Evolutionary conservation across 257 asterid genomes (phyloP), one percentile per base, ranked within the genome.

Genomic region (Lavandula angustifolia): DNA sequence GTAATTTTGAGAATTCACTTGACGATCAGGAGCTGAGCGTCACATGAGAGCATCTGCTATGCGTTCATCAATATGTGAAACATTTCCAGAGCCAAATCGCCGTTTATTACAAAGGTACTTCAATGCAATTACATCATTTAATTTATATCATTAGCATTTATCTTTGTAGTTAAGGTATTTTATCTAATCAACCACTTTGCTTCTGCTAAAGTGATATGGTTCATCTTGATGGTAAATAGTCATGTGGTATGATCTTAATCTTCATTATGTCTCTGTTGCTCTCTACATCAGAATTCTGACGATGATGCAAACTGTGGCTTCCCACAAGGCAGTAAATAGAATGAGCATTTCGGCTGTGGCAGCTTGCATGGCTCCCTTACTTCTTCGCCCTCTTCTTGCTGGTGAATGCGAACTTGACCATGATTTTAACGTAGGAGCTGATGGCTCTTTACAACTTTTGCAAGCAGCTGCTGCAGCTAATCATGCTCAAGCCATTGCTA

Each of bases 401-500:
- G 99, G 99, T 14, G 99, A 94, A 62, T 94, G 98, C 74, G 99
- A 94, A 58, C 85, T 91, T 43, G 92, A 82, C 58, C 68, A 85
- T 55, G 77, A 76, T 74, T 73, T 84, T 54, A 89, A 87, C 75
- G 75, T 87, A 69, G 94, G 87, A 27, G 97, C 95, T 63, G 99
- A 94, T 80, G 87, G 89, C 63, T 91, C 97, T 51, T 72, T 83
- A 48, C 96, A 86, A 75, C 99, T 94, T 73, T 50, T 94, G 79
- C 98, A 89, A 79, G 99, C 99, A 54, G 99, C 99, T 29, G 99
- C 99, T 64, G 99, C 99, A 42, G 99, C 99, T 60, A 94, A 94
- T 80, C 96, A 90, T 78, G 99, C 99, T 71, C 99, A 94, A 76
- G 96, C 98, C 74, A 94, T 94, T 68, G 87, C 80, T 66, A 94